These are phyloP conservation scores for Candida michaelii DNA, from an alignment of 805 yeast species.

Conservation along the genomic window DNA sequence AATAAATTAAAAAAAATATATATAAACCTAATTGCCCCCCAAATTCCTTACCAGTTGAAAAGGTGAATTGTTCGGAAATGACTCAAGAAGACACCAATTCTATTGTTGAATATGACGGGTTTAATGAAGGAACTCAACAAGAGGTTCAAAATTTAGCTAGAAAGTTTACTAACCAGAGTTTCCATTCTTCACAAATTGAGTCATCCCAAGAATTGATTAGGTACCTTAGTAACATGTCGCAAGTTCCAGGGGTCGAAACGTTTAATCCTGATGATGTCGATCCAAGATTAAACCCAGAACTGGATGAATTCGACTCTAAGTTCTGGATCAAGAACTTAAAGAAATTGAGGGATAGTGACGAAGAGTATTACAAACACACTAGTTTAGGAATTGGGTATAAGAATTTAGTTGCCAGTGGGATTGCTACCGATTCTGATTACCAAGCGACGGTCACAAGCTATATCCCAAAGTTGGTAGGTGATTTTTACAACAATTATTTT, in stretches of 20 bases:
- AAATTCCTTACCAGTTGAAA: too few relatives aligned
- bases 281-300: slow-evolving; percentile 52
- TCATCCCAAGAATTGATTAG: slow-evolving; percentile 26
- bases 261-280: slow-evolving; percentile 22
- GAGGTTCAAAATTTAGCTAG: slow-evolving; percentile 17
- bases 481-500: background rate
- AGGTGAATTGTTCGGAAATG: too few relatives aligned
- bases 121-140: slow-evolving; percentile 18
- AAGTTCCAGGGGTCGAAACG: slow-evolving; percentile 46
- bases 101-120: slow-evolving; percentile 22
- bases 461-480: slow-evolving; percentile 21
- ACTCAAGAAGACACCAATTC: slow-evolving; percentile 14
- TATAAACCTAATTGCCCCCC: too few relatives aligned
- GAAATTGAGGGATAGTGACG: slow-evolving; percentile 48
- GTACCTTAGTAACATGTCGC: slow-evolving; percentile 42
- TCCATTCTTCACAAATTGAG: slow-evolving; percentile 11
- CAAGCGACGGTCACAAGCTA: slow-evolving; percentile 53
- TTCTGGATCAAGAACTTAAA: slow-evolving; percentile 64
- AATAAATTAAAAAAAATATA: too few relatives aligned
- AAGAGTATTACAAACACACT: slow-evolving; percentile 57
- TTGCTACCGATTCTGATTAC: slow-evolving; percentile 62
- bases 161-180: slow-evolving; percentile 13
- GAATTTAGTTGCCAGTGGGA: slow-evolving; percentile 55
- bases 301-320: slow-evolving; percentile 51
- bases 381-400: slow-evolving; percentile 55